A percentile compares a stretch with the other conserved stretches of the same genome.
Evolutionary conservation across 2,329 filamentous ascomycete genomes (phyloP).

Genomic region (Aspergillus sp.): DNA sequence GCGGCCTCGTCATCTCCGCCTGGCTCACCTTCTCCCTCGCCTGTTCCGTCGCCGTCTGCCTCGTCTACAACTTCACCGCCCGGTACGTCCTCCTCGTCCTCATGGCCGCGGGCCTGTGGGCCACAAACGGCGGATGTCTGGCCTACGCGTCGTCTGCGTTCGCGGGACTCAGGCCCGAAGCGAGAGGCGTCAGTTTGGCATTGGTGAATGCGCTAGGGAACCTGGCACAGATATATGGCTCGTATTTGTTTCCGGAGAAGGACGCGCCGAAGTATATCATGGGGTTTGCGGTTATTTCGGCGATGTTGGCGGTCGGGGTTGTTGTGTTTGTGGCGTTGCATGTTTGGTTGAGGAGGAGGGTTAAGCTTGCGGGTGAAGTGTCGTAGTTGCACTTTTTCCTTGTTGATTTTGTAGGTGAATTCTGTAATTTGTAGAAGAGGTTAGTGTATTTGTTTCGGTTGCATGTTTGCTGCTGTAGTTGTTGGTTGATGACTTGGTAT

Average conservation of each 20-base stretch:
- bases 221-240: constrained; percentile 56
- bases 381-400: no score
- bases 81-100: constrained; percentile 57
- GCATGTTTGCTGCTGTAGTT: no score
- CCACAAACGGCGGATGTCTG: constrained; percentile 52
- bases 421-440: no score
- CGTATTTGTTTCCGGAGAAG: constrained; percentile 50
- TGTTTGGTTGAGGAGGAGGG: constrained; percentile 21
- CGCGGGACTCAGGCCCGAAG: constrained; percentile 50
- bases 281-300: constrained; percentile 42
- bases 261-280: constrained; percentile 52
- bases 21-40: constrained; percentile 48
- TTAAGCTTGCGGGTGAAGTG: not conserved
- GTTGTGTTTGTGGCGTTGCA: constrained; percentile 28
- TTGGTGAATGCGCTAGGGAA: constrained; percentile 57
- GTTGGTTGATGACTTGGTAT: no score
- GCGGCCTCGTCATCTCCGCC: constrained; percentile 50
- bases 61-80: constrained; percentile 52
- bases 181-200: constrained; percentile 52
- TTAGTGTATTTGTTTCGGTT: no score
- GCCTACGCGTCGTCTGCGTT: constrained; percentile 56
- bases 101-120: constrained; percentile 57
- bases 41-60: constrained; percentile 40
- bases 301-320: constrained; percentile 32
- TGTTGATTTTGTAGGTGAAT: no score